These are phyloP conservation scores for Panicum miliaceum DNA, from an alignment of 176 grass and related monocot genomes.

Conservation along the genomic window DNA sequence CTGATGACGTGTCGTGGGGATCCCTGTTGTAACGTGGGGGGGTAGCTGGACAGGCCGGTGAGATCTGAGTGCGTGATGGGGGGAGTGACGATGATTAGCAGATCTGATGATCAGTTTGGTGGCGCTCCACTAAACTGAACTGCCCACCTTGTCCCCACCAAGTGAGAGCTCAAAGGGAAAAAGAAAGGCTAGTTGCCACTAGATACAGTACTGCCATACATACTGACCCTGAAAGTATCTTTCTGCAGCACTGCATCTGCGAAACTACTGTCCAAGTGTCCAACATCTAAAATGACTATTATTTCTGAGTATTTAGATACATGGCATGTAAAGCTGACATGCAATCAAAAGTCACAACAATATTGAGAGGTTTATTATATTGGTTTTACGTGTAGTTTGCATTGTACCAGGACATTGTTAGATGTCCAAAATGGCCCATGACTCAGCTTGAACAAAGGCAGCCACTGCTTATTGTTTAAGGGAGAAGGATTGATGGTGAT, in stretches of 20 bases:
- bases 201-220: not conserved
- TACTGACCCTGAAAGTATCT: not conserved
- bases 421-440: not conserved
- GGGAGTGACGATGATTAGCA: not conserved
- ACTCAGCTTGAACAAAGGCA: not conserved
- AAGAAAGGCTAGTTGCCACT: not conserved
- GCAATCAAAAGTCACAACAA: not conserved
- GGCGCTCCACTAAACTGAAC: not conserved
- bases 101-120: conserved; percentile 10
- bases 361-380: not conserved
- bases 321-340: not conserved
- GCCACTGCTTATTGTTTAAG: not conserved
- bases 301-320: not conserved
- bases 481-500: not conserved
- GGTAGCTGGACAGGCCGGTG: not conserved
- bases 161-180: not conserved
- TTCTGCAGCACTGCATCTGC: not conserved
- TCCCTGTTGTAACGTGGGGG: not conserved
- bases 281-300: not conserved
- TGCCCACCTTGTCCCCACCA: not conserved
- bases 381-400: not conserved
- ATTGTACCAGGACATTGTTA: not conserved
- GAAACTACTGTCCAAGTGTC: not conserved
- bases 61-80: not conserved
- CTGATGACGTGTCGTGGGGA: not conserved